Evolutionary conservation across 208 protist species (phyloP).

Genomic region (Leishmania mexicana): DNA sequence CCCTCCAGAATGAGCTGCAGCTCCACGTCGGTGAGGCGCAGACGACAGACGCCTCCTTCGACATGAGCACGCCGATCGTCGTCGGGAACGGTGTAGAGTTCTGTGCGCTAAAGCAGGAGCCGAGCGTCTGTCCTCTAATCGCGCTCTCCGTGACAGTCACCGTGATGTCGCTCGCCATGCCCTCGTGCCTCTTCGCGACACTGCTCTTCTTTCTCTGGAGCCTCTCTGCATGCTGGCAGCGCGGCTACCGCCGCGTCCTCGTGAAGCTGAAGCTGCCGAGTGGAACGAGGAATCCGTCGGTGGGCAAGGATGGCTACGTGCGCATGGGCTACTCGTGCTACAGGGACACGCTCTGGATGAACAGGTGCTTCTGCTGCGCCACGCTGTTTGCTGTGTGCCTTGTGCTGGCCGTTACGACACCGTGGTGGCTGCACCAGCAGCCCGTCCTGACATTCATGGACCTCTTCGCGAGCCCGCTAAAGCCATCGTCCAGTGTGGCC

Average conservation of each 20-base stretch:
- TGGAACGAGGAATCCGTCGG: not conserved
- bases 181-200: conserved; percentile 20
- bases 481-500: not conserved
- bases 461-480: conserved; percentile 28
- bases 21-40: conserved; percentile 17
- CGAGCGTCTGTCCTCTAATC: conserved; percentile 16
- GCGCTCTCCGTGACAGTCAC: conserved; percentile 10
- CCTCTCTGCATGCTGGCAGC: conserved; percentile 44
- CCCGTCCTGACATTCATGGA: conserved; percentile 35
- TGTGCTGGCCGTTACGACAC: conserved; percentile 26
- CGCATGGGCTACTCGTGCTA: conserved; percentile 59
- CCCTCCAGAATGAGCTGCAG: conserved; percentile 32
- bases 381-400: conserved; percentile 11
- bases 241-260: conserved; percentile 40
- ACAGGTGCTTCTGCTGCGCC: conserved; percentile 27
- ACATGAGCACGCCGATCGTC: conserved; percentile 25
- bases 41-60: conserved; percentile 26
- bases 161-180: conserved; percentile 21
- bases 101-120: conserved; percentile 22
- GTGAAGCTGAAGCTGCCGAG: conserved; percentile 27
- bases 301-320: conserved; percentile 8
- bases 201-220: conserved; percentile 35
- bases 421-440: conserved; percentile 37
- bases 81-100: conserved; percentile 26
- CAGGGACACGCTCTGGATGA: conserved; percentile 37